Conservation (phyloP, 192 early-diverging fungal species). For the Linnemannia exigua region DNA sequence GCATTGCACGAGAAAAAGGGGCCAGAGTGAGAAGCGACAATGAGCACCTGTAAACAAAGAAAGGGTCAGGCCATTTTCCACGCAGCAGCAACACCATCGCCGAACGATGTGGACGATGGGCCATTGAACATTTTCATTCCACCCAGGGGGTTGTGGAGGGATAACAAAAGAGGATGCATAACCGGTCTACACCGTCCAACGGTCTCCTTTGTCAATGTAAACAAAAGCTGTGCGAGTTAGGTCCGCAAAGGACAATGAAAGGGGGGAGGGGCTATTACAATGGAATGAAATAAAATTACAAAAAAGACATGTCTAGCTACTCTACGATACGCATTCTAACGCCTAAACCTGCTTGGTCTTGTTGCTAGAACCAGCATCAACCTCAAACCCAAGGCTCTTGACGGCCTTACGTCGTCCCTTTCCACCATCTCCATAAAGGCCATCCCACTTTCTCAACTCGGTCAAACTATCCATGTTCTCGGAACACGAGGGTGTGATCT, state of each 20-base stretch:
- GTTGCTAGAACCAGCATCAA: neutral
- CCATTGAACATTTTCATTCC: too few species aligned
- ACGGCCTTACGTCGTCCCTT: slow-evolving; percentile 59
- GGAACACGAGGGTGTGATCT: slow-evolving; percentile 88
- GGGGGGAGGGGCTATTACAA: too few species aligned
- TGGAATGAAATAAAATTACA: neutral
- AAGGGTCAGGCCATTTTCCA: neutral
- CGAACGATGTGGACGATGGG: too few species aligned
- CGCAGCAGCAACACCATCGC: too few species aligned
- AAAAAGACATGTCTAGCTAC: neutral
- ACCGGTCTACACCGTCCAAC: too few species aligned
- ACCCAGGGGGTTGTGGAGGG: too few species aligned
- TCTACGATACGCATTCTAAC: too few species aligned
- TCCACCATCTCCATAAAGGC: slow-evolving; percentile 86
- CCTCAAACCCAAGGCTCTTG: slow-evolving; percentile 69
- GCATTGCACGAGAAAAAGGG: neutral
- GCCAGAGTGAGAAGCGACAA: neutral
- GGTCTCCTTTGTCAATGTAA: too few species aligned
- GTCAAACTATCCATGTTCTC: slow-evolving; percentile 92
- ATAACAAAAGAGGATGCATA: too few species aligned
- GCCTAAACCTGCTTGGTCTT: neutral
- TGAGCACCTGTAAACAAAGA: neutral
- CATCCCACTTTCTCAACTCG: slow-evolving; percentile 94
- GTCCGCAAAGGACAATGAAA: neutral
- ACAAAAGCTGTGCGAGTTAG: neutral